Base-by-base conservation (phyloP, 1,284 basidiomycete genomes). In the Exsudoporus floridanus region DNA sequence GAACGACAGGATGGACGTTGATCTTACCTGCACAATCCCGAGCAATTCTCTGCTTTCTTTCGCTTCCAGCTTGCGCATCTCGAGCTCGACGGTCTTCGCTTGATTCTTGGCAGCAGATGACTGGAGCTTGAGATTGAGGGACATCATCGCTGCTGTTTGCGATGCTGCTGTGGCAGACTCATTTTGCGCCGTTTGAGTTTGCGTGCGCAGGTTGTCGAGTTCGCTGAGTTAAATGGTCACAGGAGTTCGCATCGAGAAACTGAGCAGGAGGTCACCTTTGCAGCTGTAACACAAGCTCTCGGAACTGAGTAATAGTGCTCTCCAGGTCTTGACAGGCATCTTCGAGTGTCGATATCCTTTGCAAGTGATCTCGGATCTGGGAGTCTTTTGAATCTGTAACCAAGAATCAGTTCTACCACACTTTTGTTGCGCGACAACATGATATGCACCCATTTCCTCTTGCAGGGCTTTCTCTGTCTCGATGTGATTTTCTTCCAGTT, bases 401-500 rank as follows among this genome's bases (percentile, higher is more conserved):
- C 13, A 50, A 46, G 50, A 33, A 51, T 50, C 21, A 54, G 41
- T 30, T 13, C 18, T 7, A 33, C 18, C 14, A 46, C 6, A 39
- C 8, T 28, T 43, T 14, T 19, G 13, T 3, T 27, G 19, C 12
- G 40, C 18, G 50, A 53, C 31, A 28, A 18, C 34, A 23, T 31
- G 27, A 38, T 23, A 67, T 80, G 47, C 45, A 90, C 92, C 88
- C 38, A 98, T 80, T 52, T 98, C 95, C 51, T 92, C 92, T 62
- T 95, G 88, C 58, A 99, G 74, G 37, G 89, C 84, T 71, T 92
- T 94, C 73, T 98, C 96, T 0, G 94, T 93, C 71, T 98, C 96
- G 7, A 92, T 70, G 61, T 99, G 96, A 64, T 92, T 94, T 73
- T 99, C 96, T 70, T 99, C 97, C 3, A 99, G 80, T 72, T 99